Conservation (phyloP, 352 stramenopile genomes). For the Thalassiosira hispida region DNA sequence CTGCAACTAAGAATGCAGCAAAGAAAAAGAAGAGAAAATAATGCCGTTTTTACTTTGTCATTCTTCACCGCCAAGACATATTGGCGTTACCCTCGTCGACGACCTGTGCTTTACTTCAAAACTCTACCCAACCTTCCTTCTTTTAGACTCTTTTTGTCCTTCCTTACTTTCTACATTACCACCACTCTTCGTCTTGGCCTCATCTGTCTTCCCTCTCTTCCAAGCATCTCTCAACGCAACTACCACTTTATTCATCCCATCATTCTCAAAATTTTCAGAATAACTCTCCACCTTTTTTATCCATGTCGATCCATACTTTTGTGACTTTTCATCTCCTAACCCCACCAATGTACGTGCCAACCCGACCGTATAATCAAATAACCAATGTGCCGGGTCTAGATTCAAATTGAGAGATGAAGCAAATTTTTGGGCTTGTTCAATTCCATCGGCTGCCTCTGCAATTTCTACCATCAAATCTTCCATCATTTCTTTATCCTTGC, state of each 20-base stretch:
- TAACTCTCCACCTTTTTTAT: slow-evolving; percentile 69
- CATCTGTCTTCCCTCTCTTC: slow-evolving; percentile 30
- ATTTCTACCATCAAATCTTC: slow-evolving; percentile 57
- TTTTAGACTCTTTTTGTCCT: slow-evolving; percentile 26
- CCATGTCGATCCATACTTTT: slow-evolving; percentile 79
- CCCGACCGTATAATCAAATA: slow-evolving; percentile 75
- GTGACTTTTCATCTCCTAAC: slow-evolving; percentile 76
- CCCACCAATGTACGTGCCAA: slow-evolving; percentile 71
- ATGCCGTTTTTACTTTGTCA: background rate
- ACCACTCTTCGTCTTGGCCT: background rate
- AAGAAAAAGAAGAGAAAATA: slow-evolving; percentile 48
- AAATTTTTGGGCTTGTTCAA: slow-evolving; percentile 67
- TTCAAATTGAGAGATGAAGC: slow-evolving; percentile 63
- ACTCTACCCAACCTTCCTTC: slow-evolving; percentile 17
- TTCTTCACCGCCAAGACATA: background rate
- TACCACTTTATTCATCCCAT: slow-evolving; percentile 70
- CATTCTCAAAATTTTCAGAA: slow-evolving; percentile 63
- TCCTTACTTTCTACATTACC: background rate
- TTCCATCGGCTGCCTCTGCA: slow-evolving; percentile 74
- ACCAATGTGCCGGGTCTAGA: slow-evolving; percentile 65
- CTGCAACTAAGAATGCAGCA: slow-evolving; percentile 31
- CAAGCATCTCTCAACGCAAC: slow-evolving; percentile 56
- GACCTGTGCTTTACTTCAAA: background rate
- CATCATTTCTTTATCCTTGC: slow-evolving; percentile 56
- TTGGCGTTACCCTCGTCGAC: too few relatives aligned